These are phyloP conservation scores for Colletotrichum lentis DNA, from an alignment of 2,329 filamentous ascomycete genomes.

Conservation along the genomic window DNA sequence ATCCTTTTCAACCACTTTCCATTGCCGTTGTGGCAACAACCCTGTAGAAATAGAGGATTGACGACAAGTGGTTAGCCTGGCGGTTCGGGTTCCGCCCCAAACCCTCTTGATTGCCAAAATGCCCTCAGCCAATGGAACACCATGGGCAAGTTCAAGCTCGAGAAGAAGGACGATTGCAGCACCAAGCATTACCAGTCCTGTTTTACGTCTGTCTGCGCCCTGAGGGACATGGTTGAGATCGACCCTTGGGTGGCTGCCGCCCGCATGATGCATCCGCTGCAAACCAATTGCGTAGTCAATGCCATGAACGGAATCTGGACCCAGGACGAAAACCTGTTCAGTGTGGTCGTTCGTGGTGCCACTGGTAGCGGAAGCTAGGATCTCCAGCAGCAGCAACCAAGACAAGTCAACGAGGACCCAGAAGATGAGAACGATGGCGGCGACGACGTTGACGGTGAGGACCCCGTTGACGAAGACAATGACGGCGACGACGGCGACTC, in stretches of 20 bases:
- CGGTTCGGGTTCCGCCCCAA: neutral
- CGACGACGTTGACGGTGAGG: neutral
- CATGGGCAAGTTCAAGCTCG: neutral
- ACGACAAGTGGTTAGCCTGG: neutral
- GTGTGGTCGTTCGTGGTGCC: neutral
- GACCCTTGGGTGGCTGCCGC: constrained; percentile 5
- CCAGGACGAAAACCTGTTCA: constrained; percentile 3
- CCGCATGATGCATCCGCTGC: constrained; percentile 29
- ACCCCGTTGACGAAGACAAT: neutral
- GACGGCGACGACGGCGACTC: neutral
- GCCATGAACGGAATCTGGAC: constrained; percentile 20
- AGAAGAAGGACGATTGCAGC: neutral
- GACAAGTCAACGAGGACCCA: neutral
- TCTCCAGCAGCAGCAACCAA: neutral
- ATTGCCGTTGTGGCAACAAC: neutral
- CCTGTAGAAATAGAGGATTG: neutral
- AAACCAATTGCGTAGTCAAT: constrained; percentile 28
- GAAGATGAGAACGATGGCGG: neutral
- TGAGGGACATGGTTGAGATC: neutral
- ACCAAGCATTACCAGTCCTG: constrained; percentile 6
- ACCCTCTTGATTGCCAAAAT: constrained; percentile 20
- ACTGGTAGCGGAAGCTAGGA: neutral
- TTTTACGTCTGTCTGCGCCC: constrained; percentile 20
- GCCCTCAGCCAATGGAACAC: constrained; percentile 8
- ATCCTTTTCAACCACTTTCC: no score